Evolutionary conservation across 2,329 filamentous ascomycete genomes (phyloP), one percentile per base, ranked within the genome.

Genomic region (Cladosporium phlei): DNA sequence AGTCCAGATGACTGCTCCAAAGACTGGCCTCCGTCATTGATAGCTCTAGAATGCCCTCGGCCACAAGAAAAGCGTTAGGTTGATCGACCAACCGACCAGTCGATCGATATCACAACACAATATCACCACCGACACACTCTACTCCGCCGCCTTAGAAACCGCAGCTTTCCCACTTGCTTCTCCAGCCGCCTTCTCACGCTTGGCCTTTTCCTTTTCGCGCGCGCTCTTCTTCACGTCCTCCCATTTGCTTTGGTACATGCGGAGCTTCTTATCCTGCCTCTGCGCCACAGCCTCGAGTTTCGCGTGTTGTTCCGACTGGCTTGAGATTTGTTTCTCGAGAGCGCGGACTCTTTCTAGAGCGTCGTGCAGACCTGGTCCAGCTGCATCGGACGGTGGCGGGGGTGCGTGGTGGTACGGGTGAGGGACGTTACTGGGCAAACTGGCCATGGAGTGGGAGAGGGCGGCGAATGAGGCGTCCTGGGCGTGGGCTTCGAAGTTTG

Each of bases 401-500:
- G n/a, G n/a, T 16, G 10, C 16, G 9, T 22, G 16, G 5, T 35
- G 22, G n/a, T 35, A 30, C 8, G 37, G 9, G 2, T 39, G 37
- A 19, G 42, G 24, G 4, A 24, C 19, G 21, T 29, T 40, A n/a
- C n/a, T n/a, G 29, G 72, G 68, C 46, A 76, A 66, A 49, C 72
- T 69, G 54, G 74, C 70, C 58, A 82, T 82, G 56, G 88, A 95
- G 64, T 96, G 88, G 11, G 90, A 87, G 25, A 97, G 77, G 3
- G 88, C 88, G 44, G 85, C 87, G 28, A 66, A 65, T 0, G 60
- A 63, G 5, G 86, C 90, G 53, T 84, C 88, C 67, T 97, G 93
- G 0, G 89, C 88, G 58, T 88, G 90, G 29, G 88, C 83, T 67
- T 98, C 91, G 69, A 95, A 98, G 52, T 89, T 85, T 59, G 93